Conservation (phyloP, 176 grass and related monocot genomes). For the Cymbopogon citratus region DNA sequence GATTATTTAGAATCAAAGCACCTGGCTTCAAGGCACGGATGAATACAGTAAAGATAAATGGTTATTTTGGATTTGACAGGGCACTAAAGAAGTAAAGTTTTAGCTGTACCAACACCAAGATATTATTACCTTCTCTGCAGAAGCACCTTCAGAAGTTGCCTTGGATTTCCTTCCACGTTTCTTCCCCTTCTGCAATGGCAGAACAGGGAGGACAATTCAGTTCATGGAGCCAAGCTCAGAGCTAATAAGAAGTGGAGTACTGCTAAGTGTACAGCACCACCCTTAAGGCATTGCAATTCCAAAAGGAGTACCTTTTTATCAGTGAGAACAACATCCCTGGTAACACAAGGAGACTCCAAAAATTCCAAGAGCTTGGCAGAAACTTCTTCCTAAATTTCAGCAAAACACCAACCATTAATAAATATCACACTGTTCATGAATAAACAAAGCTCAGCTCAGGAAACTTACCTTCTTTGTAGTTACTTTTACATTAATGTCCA, state of each 20-base stretch:
- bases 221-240: not conserved
- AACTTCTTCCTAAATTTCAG: constrained; percentile 74
- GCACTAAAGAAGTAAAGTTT: not conserved
- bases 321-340: constrained; percentile 75
- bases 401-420: not conserved
- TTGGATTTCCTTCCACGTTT: constrained; percentile 45
- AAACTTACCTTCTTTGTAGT: constrained; percentile 72
- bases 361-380: constrained; percentile 83
- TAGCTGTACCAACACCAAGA: not conserved
- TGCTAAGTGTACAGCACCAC: not conserved
- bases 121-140: constrained; percentile 49
- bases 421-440: not conserved
- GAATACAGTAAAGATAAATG: not conserved
- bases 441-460: not conserved
- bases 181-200: constrained; percentile 52
- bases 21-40: not conserved
- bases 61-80: not conserved
- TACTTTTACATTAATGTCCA: constrained; percentile 59
- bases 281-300: not conserved
- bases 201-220: not conserved
- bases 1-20: not conserved
- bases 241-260: not conserved
- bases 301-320: constrained; percentile 34
- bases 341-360: constrained; percentile 82
- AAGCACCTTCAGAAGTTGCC: constrained; percentile 38